phyloP scores from a whole-genome alignment of 163 green algal genomes.

The Scenedesmus sp. region DNA sequence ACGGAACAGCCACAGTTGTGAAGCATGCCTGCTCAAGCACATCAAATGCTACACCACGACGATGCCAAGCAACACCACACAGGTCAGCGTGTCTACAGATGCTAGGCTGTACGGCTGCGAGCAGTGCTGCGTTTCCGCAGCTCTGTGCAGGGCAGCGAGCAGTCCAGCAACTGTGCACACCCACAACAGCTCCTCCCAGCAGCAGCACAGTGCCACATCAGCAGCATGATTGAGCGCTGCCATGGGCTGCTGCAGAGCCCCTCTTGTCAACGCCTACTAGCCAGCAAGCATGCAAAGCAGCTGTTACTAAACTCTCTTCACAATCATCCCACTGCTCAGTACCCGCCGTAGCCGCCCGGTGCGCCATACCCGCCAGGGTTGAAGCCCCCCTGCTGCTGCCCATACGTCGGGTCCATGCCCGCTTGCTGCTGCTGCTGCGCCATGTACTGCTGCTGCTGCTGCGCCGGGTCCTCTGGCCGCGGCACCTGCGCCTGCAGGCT shows the following conservation, averaged over 20 bases:
- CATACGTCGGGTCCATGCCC: background rate
- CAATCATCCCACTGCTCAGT: background rate
- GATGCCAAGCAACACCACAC: no score
- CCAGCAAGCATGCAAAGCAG: background rate
- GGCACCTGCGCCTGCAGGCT: constrained; percentile 62
- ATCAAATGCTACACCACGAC: no score
- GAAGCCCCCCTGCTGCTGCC: constrained; percentile 22
- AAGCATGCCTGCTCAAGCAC: no score
- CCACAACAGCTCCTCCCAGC: background rate
- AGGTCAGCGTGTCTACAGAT: no score
- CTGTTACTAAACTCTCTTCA: background rate
- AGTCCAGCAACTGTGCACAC: no score
- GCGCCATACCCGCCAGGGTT: background rate
- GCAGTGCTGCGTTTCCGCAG: no score
- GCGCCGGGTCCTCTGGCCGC: background rate
- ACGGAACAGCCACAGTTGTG: no score
- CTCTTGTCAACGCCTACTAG: background rate
- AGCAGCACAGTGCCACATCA: background rate
- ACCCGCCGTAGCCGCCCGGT: constrained; percentile 11
- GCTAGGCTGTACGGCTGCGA: no score
- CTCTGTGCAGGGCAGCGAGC: no score
- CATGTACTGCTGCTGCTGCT: constrained; percentile 22
- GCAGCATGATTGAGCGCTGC: no score
- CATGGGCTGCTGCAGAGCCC: background rate
- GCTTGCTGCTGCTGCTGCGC: background rate